Evolutionary conservation across 805 yeast species (phyloP).

Genomic region (Candida easanensis): DNA sequence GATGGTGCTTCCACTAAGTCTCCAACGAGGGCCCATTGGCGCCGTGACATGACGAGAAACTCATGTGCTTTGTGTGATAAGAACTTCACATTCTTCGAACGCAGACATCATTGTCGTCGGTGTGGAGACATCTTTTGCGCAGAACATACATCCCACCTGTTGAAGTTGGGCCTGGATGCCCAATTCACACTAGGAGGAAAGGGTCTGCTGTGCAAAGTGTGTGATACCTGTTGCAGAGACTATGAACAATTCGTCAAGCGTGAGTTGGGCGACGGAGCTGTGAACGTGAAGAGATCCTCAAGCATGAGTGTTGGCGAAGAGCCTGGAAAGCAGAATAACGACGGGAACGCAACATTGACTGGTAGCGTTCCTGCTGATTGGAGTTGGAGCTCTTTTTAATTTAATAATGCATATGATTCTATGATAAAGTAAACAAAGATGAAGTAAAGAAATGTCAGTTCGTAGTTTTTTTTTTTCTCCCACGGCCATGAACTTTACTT

Average conservation of each 20-base stretch:
- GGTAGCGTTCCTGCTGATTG: conserved; percentile 69
- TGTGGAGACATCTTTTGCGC: conserved; percentile 82
- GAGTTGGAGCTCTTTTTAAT: conserved; percentile 73
- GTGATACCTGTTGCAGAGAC: conserved; percentile 62
- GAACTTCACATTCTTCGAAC: conserved; percentile 71
- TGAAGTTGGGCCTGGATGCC: conserved; percentile 56
- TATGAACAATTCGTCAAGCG: conserved; percentile 48
- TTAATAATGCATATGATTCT: conserved; percentile 1
- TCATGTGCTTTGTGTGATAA: conserved; percentile 69
- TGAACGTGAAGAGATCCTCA: conserved; percentile 1
- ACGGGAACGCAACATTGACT: conserved; percentile 30
- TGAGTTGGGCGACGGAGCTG: conserved; percentile 17
- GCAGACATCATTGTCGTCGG: conserved; percentile 81
- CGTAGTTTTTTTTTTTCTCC: too few relatives aligned
- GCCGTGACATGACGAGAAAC: conserved; percentile 61
- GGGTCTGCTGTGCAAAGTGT: conserved; percentile 67
- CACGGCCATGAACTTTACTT: too few relatives aligned
- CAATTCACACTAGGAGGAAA: conserved; percentile 65
- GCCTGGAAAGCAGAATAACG: conserved; percentile 7
- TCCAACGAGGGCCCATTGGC: conserved; percentile 62
- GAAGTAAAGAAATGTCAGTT: too few relatives aligned
- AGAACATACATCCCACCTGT: conserved; percentile 57
- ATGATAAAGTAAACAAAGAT: not conserved
- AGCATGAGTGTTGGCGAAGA: conserved; percentile 2
- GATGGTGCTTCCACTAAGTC: conserved; percentile 26